Evolutionary conservation across 1,139 yeast genomes (phyloP), one percentile per base, ranked within the genome.

Genomic region (Nakaseomyces delphensis): DNA sequence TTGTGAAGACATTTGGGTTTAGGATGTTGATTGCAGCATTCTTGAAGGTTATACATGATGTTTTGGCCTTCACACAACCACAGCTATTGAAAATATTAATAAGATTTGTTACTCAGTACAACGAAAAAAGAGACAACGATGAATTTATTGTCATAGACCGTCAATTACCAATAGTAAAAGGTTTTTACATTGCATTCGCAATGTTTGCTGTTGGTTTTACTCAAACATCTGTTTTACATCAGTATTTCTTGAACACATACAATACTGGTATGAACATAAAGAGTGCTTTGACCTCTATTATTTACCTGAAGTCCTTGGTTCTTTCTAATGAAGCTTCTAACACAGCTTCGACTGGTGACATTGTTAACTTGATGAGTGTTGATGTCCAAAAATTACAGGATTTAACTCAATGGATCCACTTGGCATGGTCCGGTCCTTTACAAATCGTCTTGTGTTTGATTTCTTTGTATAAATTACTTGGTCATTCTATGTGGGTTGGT

Each of bases 401-500:
- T 57, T 70, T 89, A 48, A 78, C 85, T 35, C 95, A 87, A 60
- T 82, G 83, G 64, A 79, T 91, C 49, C 89, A 87, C 59, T 74
- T 89, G 47, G 71, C 86, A 42, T 89, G 97, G 96, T 87, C 96
- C 0, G 97, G 96, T 38, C 98, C 98, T 2, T 85, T 89, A 67
- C 98, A 91, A 67, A 80, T 91, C 54, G 54, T 74, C 36, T 67
- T 91, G 46, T 91, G 97, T 70, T 71, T 91, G 53, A 64, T 72
- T 44, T 83, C 94, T 3, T 69, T 91, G 44, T 77, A 91, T 62
- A 74, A 76, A 7, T 66, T 91, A 46, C 68, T 91, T 45, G 97
- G 97, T 30, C 78, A 82, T 52, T 74, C 94, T 23, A 91, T 91
- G 97, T 89, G 97, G 96, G 83, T 95, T 37, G 98, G 98, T 64